Percentiles rank a stretch among this genome's conserved stretches.
These are phyloP conservation scores for Alnus rubra DNA, from an alignment of 306 rosid genomes.

Conservation along the genomic window DNA sequence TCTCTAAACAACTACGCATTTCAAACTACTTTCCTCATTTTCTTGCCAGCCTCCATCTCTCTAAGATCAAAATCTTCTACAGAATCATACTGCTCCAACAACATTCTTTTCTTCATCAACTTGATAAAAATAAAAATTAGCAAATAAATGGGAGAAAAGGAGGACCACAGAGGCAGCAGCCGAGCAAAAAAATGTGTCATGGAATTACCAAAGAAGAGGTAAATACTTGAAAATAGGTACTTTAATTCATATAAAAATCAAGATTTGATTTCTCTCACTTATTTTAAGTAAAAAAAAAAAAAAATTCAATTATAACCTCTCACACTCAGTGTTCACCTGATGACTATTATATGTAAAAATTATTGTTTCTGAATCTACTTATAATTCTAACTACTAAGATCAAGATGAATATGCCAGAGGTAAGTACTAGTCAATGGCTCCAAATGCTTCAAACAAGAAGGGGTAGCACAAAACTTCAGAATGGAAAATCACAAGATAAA, in stretches of 20 bases:
- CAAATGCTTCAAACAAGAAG: neutral
- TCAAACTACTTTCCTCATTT: neutral
- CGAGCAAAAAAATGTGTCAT: neutral
- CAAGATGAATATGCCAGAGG: constrained; percentile 1
- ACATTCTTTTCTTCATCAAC: neutral
- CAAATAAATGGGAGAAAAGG: neutral
- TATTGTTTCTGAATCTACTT: no score
- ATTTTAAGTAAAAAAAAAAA: neutral
- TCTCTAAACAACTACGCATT: neutral
- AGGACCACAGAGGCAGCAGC: neutral
- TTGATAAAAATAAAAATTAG: neutral
- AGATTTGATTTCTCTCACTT: neutral
- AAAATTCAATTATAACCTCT: neutral
- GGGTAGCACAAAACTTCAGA: neutral
- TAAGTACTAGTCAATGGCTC: neutral
- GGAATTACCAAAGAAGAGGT: neutral
- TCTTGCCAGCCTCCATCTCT: neutral
- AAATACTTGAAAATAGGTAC: neutral
- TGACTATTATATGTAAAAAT: neutral
- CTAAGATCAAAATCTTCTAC: neutral
- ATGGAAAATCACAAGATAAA: neutral
- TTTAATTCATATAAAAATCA: neutral
- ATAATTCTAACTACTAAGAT: neutral
- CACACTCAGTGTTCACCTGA: neutral
- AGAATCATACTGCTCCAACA: neutral